Conservation (phyloP, 768 basidiomycete species). For the Omphalotus guepiniiformis region DNA sequence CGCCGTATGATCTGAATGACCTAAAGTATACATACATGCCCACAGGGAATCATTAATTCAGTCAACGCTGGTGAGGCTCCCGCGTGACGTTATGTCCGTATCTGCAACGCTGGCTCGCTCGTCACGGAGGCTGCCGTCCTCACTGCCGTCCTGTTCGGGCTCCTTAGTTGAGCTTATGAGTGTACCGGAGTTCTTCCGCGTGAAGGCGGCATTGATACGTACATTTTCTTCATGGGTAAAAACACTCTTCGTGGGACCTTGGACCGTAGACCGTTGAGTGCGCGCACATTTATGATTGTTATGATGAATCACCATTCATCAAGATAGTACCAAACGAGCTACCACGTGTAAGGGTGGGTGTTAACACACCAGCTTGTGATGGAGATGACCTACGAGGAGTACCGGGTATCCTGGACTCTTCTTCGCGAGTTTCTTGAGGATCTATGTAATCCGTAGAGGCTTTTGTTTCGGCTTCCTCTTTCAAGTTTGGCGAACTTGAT, state of each 20-base stretch:
- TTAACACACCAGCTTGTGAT: constrained; percentile 17
- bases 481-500: not conserved
- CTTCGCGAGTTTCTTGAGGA: constrained; percentile 12
- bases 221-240: not conserved
- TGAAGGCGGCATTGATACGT: not conserved
- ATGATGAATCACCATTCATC: constrained; percentile 48
- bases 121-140: not conserved
- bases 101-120: constrained; percentile 8
- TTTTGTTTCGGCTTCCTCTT: too few species aligned
- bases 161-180: not conserved
- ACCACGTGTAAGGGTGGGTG: constrained; percentile 26
- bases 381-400: constrained; percentile 10
- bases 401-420: constrained; percentile 18
- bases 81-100: constrained; percentile 1
- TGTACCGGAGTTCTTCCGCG: not conserved
- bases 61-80: constrained; percentile 11
- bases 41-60: not conserved
- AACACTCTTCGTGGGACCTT: constrained; percentile 6
- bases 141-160: not conserved
- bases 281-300: constrained; percentile 14
- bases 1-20: too few species aligned
- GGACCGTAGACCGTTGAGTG: constrained; percentile 10
- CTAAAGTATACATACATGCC: too few species aligned
- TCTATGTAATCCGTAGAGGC: too few species aligned
- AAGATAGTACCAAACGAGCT: constrained; percentile 31